Percentiles rank a stretch among this genome's conserved stretches.
These are phyloP conservation scores for Eudorina sp. DNA, from an alignment of 139 green algal species.

Conservation along the genomic window DNA sequence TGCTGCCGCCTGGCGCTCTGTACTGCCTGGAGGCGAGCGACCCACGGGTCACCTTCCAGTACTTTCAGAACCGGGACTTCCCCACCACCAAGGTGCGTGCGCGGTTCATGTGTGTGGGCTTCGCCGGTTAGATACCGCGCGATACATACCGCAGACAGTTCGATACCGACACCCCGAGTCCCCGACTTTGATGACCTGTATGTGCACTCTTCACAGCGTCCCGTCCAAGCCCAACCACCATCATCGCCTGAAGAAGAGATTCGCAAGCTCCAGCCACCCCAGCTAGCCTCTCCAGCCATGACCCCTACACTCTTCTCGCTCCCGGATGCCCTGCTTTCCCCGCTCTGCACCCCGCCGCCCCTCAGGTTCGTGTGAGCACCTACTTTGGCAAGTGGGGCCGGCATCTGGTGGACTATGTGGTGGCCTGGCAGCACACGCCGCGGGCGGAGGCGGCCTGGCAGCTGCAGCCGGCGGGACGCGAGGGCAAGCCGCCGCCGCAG, in stretches of 20 bases:
- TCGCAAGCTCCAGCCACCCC: too few species aligned
- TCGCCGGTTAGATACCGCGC: too few species aligned
- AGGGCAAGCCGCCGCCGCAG: not conserved
- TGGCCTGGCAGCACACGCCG: not conserved
- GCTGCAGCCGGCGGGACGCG: not conserved
- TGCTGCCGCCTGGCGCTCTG: conserved; percentile 17
- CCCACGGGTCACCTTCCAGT: not conserved
- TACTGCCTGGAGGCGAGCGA: not conserved
- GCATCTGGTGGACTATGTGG: not conserved
- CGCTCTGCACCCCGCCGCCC: not conserved
- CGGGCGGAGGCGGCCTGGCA: not conserved
- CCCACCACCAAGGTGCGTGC: too few species aligned
- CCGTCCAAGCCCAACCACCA: too few species aligned
- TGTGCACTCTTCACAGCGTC: too few species aligned
- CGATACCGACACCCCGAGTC: too few species aligned
- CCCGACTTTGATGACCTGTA: too few species aligned
- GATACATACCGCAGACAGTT: too few species aligned
- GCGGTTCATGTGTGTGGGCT: too few species aligned
- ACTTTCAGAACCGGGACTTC: not conserved
- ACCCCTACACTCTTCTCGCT: not conserved
- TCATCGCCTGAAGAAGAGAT: too few species aligned
- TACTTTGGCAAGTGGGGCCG: conserved; percentile 22
- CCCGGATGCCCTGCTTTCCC: too few species aligned
- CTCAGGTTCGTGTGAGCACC: conserved; percentile 1
- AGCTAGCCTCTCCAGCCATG: too few species aligned